Percentiles rank a stretch among this genome's conserved stretches.
Evolutionary conservation across 305 asterid genomes (phyloP).

Genomic region (Petunia hybrid): DNA sequence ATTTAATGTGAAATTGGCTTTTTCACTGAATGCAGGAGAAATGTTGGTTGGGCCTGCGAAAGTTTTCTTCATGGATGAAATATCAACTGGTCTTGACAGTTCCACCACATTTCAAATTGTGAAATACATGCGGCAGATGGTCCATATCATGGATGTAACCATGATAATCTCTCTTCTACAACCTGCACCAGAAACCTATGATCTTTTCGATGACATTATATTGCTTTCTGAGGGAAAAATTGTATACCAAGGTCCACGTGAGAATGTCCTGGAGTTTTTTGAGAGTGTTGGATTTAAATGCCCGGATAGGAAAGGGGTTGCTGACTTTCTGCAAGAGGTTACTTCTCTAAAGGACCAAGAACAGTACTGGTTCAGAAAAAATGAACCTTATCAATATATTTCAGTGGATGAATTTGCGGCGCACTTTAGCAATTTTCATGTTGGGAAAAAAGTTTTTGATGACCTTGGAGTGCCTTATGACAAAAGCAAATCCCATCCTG

Average conservation of each 20-base stretch:
- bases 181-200: constrained; percentile 93
- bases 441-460: constrained; percentile 68
- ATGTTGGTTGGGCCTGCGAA: constrained; percentile 97
- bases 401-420: constrained; percentile 75
- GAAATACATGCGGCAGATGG: constrained; percentile 91
- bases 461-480: constrained; percentile 78
- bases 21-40: constrained; percentile 65
- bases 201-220: constrained; percentile 85
- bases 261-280: constrained; percentile 74
- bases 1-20: constrained; percentile 13
- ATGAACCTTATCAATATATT: constrained; percentile 66
- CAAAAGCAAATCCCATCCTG: constrained; percentile 73
- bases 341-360: constrained; percentile 91
- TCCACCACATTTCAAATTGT: constrained; percentile 89
- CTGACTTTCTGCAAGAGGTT: constrained; percentile 95
- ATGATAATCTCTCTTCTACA: constrained; percentile 93
- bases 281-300: constrained; percentile 87
- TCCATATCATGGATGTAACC: constrained; percentile 88
- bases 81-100: constrained; percentile 97
- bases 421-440: constrained; percentile 68
- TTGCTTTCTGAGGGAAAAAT: constrained; percentile 85
- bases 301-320: constrained; percentile 92
- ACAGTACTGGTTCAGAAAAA: constrained; percentile 82
- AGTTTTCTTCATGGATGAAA: constrained; percentile 96
- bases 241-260: constrained; percentile 92